phyloP scores from a whole-genome alignment of 306 rosid genomes.

The Albizia julibrissin region DNA sequence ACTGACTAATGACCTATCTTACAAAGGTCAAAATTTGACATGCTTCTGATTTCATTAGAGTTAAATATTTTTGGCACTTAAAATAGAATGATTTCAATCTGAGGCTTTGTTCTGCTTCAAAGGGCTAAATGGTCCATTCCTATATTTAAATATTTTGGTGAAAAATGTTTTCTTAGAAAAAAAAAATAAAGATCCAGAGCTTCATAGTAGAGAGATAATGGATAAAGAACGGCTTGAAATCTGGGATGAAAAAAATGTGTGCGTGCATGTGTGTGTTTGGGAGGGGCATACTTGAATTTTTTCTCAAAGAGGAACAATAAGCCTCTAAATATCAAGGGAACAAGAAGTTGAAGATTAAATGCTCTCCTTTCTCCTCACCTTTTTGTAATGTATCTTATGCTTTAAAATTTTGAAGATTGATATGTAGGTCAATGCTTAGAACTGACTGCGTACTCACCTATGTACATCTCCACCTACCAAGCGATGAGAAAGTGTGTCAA shows the following conservation, averaged over 20 bases:
- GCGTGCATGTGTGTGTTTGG: not conserved
- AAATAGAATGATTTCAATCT: not conserved
- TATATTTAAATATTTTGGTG: not conserved
- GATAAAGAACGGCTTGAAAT: not conserved
- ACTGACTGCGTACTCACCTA: not conserved
- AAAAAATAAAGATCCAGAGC: not conserved
- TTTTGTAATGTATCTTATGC: slow-evolving; percentile 15
- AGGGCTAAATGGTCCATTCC: not conserved
- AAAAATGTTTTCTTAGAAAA: not conserved
- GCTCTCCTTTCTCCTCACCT: slow-evolving; percentile 9
- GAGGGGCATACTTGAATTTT: not conserved
- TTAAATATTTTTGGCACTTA: not conserved
- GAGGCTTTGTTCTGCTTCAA: slow-evolving; percentile 5
- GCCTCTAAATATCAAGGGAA: slow-evolving; percentile 3
- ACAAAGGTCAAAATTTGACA: slow-evolving; percentile 16
- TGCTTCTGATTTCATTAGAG: not conserved
- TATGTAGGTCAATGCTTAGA: not conserved
- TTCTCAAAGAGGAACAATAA: not conserved
- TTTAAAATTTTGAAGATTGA: not conserved
- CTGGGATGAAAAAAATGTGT: not conserved
- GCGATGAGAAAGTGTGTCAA: not conserved
- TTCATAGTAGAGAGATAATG: slow-evolving; percentile 3
- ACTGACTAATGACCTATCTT: not conserved
- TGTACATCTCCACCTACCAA: not conserved
- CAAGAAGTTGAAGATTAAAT: not conserved